Conservation (phyloP, 768 basidiomycete species). For the Russula compacta region DNA sequence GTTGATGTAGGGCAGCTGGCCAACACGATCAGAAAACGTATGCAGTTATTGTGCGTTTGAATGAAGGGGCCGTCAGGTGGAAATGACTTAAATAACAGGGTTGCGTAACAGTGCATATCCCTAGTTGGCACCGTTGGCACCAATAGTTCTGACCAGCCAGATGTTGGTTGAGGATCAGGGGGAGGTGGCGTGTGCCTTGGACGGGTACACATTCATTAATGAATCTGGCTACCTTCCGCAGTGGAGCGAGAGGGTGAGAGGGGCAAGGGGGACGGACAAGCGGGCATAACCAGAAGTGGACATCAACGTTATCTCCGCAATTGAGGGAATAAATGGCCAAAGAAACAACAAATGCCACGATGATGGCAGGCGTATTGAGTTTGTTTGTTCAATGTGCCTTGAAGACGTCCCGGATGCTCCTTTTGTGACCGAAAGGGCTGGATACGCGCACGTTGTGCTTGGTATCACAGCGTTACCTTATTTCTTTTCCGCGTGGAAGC, state of each 20-base stretch:
- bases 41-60: not conserved
- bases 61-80: not conserved
- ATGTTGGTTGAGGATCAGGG: not conserved
- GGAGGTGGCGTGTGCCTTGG: not conserved
- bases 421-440: not conserved
- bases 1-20: not conserved
- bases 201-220: not conserved
- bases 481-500: not conserved
- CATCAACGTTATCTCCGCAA: not conserved
- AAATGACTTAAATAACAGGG: not conserved
- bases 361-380: not conserved
- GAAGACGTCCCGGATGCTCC: not conserved
- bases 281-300: not conserved
- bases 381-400: not conserved
- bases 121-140: slow-evolving; percentile 3
- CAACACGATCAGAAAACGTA: not conserved
- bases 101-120: not conserved
- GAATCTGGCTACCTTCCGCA: not conserved
- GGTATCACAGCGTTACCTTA: not conserved
- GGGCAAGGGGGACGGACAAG: not conserved
- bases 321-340: not conserved
- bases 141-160: not conserved
- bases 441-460: no score
- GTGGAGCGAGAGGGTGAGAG: not conserved
- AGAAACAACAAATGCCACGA: not conserved